Conservation (phyloP, 108 stramenopile genomes). For the Stephanodiscus triporus region DNA sequence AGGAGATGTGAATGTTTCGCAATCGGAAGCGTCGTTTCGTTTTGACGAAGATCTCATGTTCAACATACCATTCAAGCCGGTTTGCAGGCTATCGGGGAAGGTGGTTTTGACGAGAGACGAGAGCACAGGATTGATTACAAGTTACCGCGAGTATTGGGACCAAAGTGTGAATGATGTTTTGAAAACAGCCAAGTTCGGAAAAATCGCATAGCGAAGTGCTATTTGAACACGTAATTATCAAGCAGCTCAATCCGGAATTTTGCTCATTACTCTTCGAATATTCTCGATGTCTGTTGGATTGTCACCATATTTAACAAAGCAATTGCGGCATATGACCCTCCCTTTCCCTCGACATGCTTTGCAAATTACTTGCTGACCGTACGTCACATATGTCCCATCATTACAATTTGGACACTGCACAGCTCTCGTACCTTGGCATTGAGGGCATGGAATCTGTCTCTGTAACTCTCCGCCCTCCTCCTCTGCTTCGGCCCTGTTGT, state of each 20-base stretch:
- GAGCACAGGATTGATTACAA: constrained; percentile 78
- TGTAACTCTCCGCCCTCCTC: not conserved
- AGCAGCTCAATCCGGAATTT: constrained; percentile 66
- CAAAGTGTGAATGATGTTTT: constrained; percentile 79
- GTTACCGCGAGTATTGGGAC: constrained; percentile 89
- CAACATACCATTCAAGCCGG: constrained; percentile 79
- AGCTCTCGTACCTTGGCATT: constrained; percentile 67
- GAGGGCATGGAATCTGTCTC: constrained; percentile 43
- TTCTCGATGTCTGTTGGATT: constrained; percentile 77
- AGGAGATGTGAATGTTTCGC: constrained; percentile 59
- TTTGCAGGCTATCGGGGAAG: constrained; percentile 68
- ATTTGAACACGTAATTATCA: not conserved
- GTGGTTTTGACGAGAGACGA: constrained; percentile 73
- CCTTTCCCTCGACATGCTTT: constrained; percentile 75
- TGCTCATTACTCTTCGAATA: constrained; percentile 71
- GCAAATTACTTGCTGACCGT: constrained; percentile 63
- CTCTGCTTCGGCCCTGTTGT: not conserved
- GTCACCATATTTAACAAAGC: constrained; percentile 70
- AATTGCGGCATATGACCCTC: constrained; percentile 72
- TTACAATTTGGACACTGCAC: constrained; percentile 83
- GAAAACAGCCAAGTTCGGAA: constrained; percentile 72
- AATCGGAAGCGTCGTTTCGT: constrained; percentile 58
- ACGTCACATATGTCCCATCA: constrained; percentile 70
- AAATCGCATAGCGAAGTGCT: constrained; percentile 19
- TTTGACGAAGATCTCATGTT: constrained; percentile 87